Base-by-base conservation (phyloP, 2,329 filamentous ascomycete genomes). In the Elsinoe fawcettii region DNA sequence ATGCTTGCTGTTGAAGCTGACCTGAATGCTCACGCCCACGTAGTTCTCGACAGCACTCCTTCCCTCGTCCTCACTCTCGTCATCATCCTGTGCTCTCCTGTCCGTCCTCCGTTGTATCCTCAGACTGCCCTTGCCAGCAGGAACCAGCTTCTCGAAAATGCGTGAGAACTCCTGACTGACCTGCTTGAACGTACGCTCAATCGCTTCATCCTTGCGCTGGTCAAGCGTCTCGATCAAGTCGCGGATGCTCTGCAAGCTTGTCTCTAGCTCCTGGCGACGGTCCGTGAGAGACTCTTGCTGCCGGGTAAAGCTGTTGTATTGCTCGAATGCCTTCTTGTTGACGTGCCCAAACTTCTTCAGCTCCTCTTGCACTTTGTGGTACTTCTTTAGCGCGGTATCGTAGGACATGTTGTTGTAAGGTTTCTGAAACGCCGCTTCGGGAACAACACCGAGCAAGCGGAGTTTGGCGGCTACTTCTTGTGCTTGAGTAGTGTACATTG, bases 251-350 rank as follows among this genome's bases (percentile, higher is more conserved):
- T 78, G 80, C 64, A 95, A 90, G 2, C 88, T 92, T 12, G 84
- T 85, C 65, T 96, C 90, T 9, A 99, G 83, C 70, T 97, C 93
- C 65, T 86, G 82, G 51, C 92, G 84, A 63, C 93, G 87, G 67
- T 88, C 87, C 51, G 88, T 87, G 16, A 99, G 79, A 20, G 87
- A 86, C 61, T 96, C 91, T 58, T 95, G 87, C 72, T 96, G 90
- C 53, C 85, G 87, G 6, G 92, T 96, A 70, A 97, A 99, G 74
- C 86, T 95, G 75, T 92, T 95, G 76, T 97, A 99, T 71, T 99
- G 93, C 73, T 99, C 95, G 69, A 97, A 96, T 0, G 93, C 93
- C 75, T 99, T 97, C 76, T 97, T 99, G 81, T 99, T 99, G 74
- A 99, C 91, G 66, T 96, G 90, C 57, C 90, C 90, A 75, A 93